Conservation (phyloP, 2,329 filamentous ascomycete genomes). For the Sclerotinia glacialis region DNA sequence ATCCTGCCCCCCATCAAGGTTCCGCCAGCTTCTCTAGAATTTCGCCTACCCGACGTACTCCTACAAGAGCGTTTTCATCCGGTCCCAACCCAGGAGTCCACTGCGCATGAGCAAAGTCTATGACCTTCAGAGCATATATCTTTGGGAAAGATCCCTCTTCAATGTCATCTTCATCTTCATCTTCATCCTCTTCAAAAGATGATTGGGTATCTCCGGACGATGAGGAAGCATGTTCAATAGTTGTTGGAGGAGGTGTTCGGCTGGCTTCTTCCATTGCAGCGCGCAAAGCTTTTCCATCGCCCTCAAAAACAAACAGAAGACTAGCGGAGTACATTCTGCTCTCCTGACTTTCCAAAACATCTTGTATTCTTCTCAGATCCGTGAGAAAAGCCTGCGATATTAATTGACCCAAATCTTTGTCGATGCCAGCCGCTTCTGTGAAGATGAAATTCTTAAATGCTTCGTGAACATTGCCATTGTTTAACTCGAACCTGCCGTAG, state of each 20-base stretch:
- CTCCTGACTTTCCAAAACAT: slow-evolving; percentile 54
- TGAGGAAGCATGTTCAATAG: slow-evolving; percentile 36
- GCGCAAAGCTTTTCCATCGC: slow-evolving; percentile 54
- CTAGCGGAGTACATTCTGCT: slow-evolving; percentile 59
- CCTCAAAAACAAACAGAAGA: slow-evolving; percentile 63
- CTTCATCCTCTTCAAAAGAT: slow-evolving; percentile 43
- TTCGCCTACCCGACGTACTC: slow-evolving; percentile 66
- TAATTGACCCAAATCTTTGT: slow-evolving; percentile 54
- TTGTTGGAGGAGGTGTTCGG: slow-evolving; percentile 34
- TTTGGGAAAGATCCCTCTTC: slow-evolving; percentile 57
- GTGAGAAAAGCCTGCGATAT: slow-evolving; percentile 53
- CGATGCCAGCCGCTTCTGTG: slow-evolving; percentile 56
- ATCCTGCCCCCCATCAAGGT: neutral
- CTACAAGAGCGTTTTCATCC: slow-evolving; percentile 78
- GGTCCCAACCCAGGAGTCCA: slow-evolving; percentile 78
- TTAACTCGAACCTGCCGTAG: slow-evolving; percentile 55
- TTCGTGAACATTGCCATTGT: slow-evolving; percentile 52
- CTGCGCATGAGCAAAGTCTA: slow-evolving; percentile 92
- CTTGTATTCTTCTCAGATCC: slow-evolving; percentile 53
- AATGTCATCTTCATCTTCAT: slow-evolving; percentile 55
- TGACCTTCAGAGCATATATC: slow-evolving; percentile 79
- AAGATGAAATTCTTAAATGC: slow-evolving; percentile 58
- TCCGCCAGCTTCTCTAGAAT: slow-evolving; percentile 61
- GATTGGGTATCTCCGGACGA: slow-evolving; percentile 29
- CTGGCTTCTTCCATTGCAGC: slow-evolving; percentile 39